A percentile compares a stretch with the other conserved stretches of the same genome.
Conservation (phyloP, 179 eudicot genomes). For the Silene coronaria region DNA sequence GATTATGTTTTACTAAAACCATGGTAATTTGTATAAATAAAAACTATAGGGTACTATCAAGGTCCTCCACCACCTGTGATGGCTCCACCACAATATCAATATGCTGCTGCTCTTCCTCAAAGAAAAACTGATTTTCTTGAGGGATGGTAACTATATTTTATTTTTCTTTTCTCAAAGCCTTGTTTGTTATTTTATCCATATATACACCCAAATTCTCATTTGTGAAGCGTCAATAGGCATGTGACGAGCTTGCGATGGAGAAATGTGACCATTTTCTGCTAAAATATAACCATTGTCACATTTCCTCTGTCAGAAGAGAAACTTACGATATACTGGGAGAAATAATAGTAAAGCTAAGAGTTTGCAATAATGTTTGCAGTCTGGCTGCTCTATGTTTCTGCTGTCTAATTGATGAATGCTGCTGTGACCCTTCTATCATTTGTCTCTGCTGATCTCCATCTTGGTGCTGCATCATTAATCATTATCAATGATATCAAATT, state of each 20-base stretch:
- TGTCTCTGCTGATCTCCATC: neutral
- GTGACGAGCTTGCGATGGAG: too few relatives aligned
- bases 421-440: constrained; percentile 1
- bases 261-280: too few relatives aligned
- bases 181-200: too few relatives aligned
- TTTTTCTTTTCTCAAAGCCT: neutral
- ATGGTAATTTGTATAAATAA: too few relatives aligned
- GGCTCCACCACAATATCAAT: neutral
- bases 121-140: neutral
- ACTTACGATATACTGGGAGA: too few relatives aligned
- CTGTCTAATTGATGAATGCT: neutral
- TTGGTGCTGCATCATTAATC: too few relatives aligned
- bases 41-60: neutral
- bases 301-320: too few relatives aligned
- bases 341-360: neutral
- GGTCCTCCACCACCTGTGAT: neutral
- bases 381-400: neutral
- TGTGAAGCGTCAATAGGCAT: too few relatives aligned
- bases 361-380: neutral
- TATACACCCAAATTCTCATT: too few relatives aligned
- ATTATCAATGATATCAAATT: too few relatives aligned
- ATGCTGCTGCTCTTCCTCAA: neutral
- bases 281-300: too few relatives aligned
- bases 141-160: neutral
- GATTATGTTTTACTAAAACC: too few relatives aligned